These are phyloP conservation scores for Ascochyta fabae DNA, from an alignment of 2,329 filamentous ascomycete genomes.

Conservation along the genomic window DNA sequence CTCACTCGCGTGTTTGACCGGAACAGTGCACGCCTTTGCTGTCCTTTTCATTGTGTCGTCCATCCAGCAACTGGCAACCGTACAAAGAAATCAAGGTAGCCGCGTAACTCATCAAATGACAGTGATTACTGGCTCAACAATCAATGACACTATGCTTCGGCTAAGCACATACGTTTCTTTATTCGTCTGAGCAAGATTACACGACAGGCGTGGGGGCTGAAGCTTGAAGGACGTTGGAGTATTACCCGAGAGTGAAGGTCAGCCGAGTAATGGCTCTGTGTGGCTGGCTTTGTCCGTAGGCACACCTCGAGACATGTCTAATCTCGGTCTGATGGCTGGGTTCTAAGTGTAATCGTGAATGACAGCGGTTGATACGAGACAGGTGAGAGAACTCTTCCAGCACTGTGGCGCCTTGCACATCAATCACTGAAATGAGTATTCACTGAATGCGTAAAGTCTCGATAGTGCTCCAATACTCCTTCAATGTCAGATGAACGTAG, in stretches of 20 bases:
- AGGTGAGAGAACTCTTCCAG: background rate
- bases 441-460: background rate
- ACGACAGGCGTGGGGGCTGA: constrained; percentile 15
- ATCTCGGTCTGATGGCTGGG: constrained; percentile 1
- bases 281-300: constrained; percentile 2
- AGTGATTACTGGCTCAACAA: background rate
- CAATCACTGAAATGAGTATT: background rate
- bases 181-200: constrained; percentile 7
- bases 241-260: constrained; percentile 14
- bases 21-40: background rate
- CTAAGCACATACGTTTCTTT: constrained; percentile 7
- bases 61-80: constrained; percentile 27
- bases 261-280: constrained; percentile 9
- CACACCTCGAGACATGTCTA: constrained; percentile 6
- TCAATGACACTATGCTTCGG: constrained; percentile 15
- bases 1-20: constrained; percentile 19
- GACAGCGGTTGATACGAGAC: background rate
- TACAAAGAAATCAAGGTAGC: constrained; percentile 21
- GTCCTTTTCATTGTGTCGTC: constrained; percentile 8
- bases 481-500: background rate
- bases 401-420: background rate
- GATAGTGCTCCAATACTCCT: background rate
- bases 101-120: constrained; percentile 3
- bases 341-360: background rate
- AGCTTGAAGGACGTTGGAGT: constrained; percentile 9